These are phyloP conservation scores for Spiraea crenata DNA, from an alignment of 331 rosid genomes.

Conservation along the genomic window DNA sequence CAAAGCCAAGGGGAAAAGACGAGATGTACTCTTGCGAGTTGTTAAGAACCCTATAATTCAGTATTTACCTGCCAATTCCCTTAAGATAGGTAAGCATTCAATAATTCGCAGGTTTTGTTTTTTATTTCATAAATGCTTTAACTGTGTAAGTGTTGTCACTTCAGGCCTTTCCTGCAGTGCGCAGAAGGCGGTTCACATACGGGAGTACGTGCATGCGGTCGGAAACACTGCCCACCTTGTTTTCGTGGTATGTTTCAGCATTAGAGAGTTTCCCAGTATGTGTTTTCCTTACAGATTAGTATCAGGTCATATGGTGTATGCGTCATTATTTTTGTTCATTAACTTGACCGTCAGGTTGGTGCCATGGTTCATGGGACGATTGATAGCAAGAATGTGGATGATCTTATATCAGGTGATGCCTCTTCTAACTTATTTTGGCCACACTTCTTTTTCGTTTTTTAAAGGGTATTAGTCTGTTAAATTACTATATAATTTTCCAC, in stretches of 20 bases:
- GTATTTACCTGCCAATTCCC: constrained; percentile 12
- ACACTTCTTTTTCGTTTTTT: no score
- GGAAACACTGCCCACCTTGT: constrained; percentile 15
- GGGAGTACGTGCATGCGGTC: constrained; percentile 11
- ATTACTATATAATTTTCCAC: no score
- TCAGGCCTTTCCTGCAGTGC: constrained; percentile 19
- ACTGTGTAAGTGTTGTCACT: not conserved
- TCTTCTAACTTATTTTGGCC: not conserved
- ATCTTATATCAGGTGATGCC: not conserved
- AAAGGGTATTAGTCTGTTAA: no score
- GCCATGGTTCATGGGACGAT: not conserved
- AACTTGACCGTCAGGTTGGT: not conserved
- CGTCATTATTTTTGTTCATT: not conserved
- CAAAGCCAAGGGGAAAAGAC: constrained; percentile 10
- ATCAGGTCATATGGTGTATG: not conserved
- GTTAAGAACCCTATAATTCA: constrained; percentile 14
- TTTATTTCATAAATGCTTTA: not conserved
- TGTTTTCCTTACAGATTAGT: not conserved
- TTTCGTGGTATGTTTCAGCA: constrained; percentile 14
- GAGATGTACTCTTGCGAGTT: constrained; percentile 15
- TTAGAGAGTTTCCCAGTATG: not conserved
- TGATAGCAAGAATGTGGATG: not conserved
- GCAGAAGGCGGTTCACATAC: not conserved
- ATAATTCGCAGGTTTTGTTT: not conserved
- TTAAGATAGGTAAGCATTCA: constrained; percentile 17